phyloP scores from a whole-genome alignment of 129 eudicot species.

The Cynara cardunculus region DNA sequence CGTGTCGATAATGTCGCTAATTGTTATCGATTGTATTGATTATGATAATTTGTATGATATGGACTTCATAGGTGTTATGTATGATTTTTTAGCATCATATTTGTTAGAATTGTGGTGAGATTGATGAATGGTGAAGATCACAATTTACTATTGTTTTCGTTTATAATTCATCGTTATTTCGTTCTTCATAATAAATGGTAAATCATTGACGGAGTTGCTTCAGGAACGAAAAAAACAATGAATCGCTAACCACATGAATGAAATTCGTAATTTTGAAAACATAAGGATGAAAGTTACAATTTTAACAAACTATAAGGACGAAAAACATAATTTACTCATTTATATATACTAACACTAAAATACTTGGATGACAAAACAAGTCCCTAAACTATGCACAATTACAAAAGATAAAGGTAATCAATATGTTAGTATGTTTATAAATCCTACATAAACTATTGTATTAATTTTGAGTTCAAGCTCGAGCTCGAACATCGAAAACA shows the following conservation, averaged over 20 bases:
- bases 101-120: neutral
- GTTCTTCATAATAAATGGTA: too few species aligned
- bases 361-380: too few species aligned
- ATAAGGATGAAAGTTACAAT: neutral
- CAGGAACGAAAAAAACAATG: neutral
- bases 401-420: too few species aligned
- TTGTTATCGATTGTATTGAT: neutral
- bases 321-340: too few species aligned
- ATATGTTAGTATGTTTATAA: too few species aligned
- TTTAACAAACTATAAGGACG: too few species aligned
- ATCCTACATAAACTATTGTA: too few species aligned
- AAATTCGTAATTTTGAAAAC: neutral
- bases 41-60: constrained; percentile 8
- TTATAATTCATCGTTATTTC: too few species aligned
- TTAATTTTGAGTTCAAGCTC: neutral
- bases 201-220: neutral
- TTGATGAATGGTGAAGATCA: neutral
- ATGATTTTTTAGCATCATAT: neutral
- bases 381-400: too few species aligned
- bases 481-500: neutral
- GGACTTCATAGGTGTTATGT: constrained; percentile 8
- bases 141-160: too few species aligned
- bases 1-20: neutral
- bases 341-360: too few species aligned
- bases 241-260: too few species aligned